Percentiles rank a stretch among this genome's conserved stretches.
Conservation (phyloP, 805 yeast genomes). For the Jamesozyma jinghongensis region DNA sequence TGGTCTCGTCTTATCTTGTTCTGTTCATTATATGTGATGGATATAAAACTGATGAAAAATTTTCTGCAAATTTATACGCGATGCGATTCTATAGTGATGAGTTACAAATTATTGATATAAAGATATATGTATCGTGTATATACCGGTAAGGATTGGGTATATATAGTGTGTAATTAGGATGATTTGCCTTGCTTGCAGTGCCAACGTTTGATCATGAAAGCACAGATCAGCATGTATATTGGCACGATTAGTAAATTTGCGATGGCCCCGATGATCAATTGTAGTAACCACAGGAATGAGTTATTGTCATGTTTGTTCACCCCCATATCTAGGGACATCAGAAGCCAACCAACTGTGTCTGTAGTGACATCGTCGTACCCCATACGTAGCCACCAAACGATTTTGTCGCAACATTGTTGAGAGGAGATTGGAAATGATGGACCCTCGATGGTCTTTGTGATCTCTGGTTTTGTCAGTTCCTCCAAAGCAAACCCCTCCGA, state of each 20-base stretch:
- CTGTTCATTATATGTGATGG: background rate
- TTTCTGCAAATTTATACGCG: background rate
- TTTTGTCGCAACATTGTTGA: conserved; percentile 52
- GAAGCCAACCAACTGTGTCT: conserved; percentile 76
- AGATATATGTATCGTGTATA: too few species aligned
- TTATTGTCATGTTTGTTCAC: conserved; percentile 42
- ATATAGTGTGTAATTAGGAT: too few species aligned
- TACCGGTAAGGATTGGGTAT: too few species aligned
- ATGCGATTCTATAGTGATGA: too few species aligned
- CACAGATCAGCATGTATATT: conserved; percentile 42
- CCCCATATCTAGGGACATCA: conserved; percentile 60
- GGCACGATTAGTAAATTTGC: conserved; percentile 50
- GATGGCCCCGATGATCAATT: conserved; percentile 38
- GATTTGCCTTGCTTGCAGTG: background rate
- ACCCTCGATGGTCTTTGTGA: conserved; percentile 80
- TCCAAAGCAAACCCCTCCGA: conserved; percentile 84
- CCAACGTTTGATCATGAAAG: conserved; percentile 37
- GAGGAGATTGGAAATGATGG: conserved; percentile 63
- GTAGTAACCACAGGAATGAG: conserved; percentile 47
- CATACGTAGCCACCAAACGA: conserved; percentile 44
- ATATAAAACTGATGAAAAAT: background rate
- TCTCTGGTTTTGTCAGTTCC: conserved; percentile 73
- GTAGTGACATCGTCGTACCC: conserved; percentile 75
- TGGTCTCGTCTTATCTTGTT: background rate
- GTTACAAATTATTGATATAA: too few species aligned